Percentiles rank a stretch among this genome's conserved stretches.
phyloP scores from a whole-genome alignment of 2,329 filamentous ascomycete species.

The Ustulina deusta region DNA sequence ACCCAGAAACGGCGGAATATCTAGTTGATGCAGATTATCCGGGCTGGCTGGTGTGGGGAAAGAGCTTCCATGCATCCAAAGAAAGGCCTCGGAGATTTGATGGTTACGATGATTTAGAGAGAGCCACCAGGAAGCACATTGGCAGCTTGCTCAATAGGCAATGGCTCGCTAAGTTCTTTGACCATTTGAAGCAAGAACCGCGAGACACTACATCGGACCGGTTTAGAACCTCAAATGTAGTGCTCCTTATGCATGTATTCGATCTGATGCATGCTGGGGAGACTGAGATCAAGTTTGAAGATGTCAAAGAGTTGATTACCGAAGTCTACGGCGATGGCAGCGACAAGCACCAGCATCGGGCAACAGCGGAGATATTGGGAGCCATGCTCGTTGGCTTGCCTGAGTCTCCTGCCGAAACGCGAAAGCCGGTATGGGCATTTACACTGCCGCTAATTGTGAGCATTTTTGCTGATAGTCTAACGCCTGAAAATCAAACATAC shows the following conservation, averaged over 20 bases:
- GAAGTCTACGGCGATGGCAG: slow-evolving; percentile 90
- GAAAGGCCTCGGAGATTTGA: slow-evolving; percentile 76
- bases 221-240: slow-evolving; percentile 88
- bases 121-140: slow-evolving; percentile 78
- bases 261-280: slow-evolving; percentile 86
- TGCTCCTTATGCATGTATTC: slow-evolving; percentile 89
- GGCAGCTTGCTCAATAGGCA: slow-evolving; percentile 81
- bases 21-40: slow-evolving; percentile 93
- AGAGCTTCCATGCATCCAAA: slow-evolving; percentile 83
- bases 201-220: slow-evolving; percentile 83
- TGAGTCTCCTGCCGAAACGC: slow-evolving; percentile 79
- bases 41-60: slow-evolving; percentile 96
- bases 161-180: slow-evolving; percentile 91
- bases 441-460: slow-evolving; percentile 87
- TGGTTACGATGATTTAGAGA: slow-evolving; percentile 84
- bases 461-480: slow-evolving; percentile 91
- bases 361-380: slow-evolving; percentile 92
- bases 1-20: slow-evolving; percentile 80
- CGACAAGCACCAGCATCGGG: slow-evolving; percentile 97
- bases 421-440: slow-evolving; percentile 86
- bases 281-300: slow-evolving; percentile 83
- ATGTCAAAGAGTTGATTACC: slow-evolving; percentile 83
- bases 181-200: slow-evolving; percentile 95
- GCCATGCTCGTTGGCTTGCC: slow-evolving; percentile 84
- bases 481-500: slow-evolving; percentile 92